A percentile compares a stretch with the other conserved stretches of the same genome.
Evolutionary conservation across 306 rosid species (phyloP).

Genomic region (Cicer yamashitae): DNA sequence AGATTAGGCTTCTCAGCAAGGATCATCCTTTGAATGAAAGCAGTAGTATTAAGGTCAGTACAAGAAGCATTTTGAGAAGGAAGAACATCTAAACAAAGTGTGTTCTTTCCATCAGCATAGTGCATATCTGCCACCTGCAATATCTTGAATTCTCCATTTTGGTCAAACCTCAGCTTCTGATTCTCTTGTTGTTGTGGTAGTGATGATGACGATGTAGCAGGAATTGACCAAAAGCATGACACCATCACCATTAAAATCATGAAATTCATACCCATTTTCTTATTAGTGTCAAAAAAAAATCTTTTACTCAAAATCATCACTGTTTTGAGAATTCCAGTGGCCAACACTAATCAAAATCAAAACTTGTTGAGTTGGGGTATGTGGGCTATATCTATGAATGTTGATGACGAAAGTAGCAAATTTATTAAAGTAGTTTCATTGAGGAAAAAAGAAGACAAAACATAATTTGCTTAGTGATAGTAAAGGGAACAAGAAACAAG

Average conservation of each 20-base stretch:
- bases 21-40: constrained; percentile 74
- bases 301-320: constrained; percentile 41
- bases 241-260: constrained; percentile 28
- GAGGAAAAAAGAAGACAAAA: neutral
- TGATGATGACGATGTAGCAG: constrained; percentile 17
- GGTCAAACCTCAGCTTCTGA: constrained; percentile 61
- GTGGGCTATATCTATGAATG: neutral
- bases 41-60: constrained; percentile 86
- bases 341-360: constrained; percentile 20
- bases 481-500: neutral
- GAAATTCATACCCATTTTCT: constrained; percentile 37
- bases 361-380: constrained; percentile 31
- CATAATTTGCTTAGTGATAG: neutral
- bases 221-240: constrained; percentile 31
- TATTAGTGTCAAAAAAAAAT: constrained; percentile 28
- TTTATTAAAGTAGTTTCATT: neutral
- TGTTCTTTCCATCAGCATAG: constrained; percentile 70
- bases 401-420: neutral
- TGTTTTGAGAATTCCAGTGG: constrained; percentile 15
- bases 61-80: constrained; percentile 65
- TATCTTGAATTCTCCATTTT: constrained; percentile 81
- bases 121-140: constrained; percentile 99
- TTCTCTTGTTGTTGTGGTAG: constrained; percentile 3
- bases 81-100: constrained; percentile 71
- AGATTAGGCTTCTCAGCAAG: constrained; percentile 91